Percentiles rank a stretch among this genome's conserved stretches.
These are phyloP conservation scores for Lichtheimia ramosa DNA, from an alignment of 371 early-diverging fungal species.

Conservation along the genomic window DNA sequence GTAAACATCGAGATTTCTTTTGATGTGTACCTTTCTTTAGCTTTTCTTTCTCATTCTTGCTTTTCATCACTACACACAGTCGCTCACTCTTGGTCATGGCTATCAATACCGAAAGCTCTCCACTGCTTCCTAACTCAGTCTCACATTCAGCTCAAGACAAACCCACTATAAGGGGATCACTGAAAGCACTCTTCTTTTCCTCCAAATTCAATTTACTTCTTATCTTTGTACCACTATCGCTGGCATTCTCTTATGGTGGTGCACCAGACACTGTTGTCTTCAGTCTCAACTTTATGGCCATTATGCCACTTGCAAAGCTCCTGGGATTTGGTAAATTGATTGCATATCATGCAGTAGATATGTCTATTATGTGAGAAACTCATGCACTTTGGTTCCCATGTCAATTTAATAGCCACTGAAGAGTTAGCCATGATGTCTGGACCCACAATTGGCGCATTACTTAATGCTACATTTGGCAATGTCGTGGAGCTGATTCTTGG, in stretches of 20 bases:
- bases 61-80: not conserved
- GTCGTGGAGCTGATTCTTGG: slow-evolving; percentile 86
- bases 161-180: slow-evolving; percentile 31
- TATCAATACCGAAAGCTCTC: slow-evolving; percentile 12
- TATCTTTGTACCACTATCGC: slow-evolving; percentile 79
- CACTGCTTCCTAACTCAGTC: slow-evolving; percentile 4
- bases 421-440: slow-evolving; percentile 48
- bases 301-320: slow-evolving; percentile 85
- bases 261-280: slow-evolving; percentile 69
- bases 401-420: slow-evolving; percentile 35
- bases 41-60: not conserved
- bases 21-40: not conserved
- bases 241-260: slow-evolving; percentile 54
- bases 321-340: slow-evolving; percentile 52
- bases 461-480: slow-evolving; percentile 61
- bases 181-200: slow-evolving; percentile 28
- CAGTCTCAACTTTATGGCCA: slow-evolving; percentile 88
- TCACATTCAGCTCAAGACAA: slow-evolving; percentile 7
- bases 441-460: slow-evolving; percentile 26
- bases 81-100: not conserved
- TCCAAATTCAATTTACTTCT: slow-evolving; percentile 68
- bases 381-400: too few species aligned
- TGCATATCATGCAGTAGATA: not conserved
- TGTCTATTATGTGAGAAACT: not conserved
- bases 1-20: slow-evolving; percentile 9